Evolutionary conservation across 441 rosid genomes (phyloP).

Genomic region (Erodium trifolium): DNA sequence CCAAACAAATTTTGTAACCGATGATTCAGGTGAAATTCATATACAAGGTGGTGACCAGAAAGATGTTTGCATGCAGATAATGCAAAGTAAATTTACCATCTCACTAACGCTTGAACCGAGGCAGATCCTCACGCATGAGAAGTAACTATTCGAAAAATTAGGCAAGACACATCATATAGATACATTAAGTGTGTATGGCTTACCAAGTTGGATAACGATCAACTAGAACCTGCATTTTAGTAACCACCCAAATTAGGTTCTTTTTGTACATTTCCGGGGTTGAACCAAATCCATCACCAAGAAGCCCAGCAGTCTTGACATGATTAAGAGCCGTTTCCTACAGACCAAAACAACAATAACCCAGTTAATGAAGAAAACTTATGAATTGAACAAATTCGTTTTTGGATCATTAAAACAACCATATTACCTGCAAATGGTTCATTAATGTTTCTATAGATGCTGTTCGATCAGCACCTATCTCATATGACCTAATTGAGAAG

Average conservation of each 20-base stretch:
- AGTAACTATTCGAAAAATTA: neutral
- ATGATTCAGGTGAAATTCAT: neutral
- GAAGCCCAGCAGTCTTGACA: constrained; percentile 74
- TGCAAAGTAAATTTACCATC: neutral
- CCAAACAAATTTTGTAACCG: neutral
- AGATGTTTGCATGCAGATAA: neutral
- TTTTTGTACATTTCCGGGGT: constrained; percentile 92
- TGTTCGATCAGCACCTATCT: constrained; percentile 94
- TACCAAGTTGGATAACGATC: constrained; percentile 95
- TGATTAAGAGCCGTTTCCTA: constrained; percentile 98
- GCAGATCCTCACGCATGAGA: neutral
- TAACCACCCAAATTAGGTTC: constrained; percentile 93
- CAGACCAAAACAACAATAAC: neutral
- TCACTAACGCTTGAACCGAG: neutral
- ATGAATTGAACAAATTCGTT: neutral
- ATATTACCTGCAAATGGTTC: constrained; percentile 84
- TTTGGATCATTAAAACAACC: neutral
- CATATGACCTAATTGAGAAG: constrained; percentile 91
- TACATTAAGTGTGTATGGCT: constrained; percentile 17
- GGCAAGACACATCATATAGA: neutral
- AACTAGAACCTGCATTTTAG: constrained; percentile 85
- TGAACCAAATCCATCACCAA: constrained; percentile 90
- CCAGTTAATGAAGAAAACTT: constrained; percentile 1
- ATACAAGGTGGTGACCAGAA: neutral
- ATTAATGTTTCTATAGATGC: constrained; percentile 97